Conservation (phyloP, 106 monocot species). For the Ottelia alismoides region DNA sequence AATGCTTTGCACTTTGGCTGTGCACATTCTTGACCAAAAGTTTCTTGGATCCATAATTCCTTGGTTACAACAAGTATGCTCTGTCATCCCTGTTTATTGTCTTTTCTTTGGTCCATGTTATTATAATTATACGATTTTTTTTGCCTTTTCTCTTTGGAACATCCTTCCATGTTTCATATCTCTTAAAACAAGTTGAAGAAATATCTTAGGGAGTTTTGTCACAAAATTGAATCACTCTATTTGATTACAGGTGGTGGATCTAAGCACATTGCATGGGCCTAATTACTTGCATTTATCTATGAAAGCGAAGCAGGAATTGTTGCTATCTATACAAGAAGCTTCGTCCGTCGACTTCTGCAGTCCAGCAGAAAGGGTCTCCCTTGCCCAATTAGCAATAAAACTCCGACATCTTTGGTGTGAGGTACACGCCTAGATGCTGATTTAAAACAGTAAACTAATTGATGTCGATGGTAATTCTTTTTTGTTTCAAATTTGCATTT, state of each 20-base stretch:
- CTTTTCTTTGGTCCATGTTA: no score
- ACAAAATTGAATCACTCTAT: no score
- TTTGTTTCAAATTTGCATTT: no score
- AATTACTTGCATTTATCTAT: slow-evolving; percentile 25
- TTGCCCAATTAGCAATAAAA: slow-evolving; percentile 37
- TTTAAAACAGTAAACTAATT: no score
- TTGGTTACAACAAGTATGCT: slow-evolving; percentile 87
- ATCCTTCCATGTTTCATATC: no score
- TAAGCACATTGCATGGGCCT: slow-evolving; percentile 28
- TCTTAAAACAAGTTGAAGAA: no score
- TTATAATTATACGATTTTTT: background rate
- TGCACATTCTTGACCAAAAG: slow-evolving; percentile 36
- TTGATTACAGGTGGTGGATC: slow-evolving; percentile 44
- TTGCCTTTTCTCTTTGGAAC: background rate
- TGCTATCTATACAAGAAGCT: slow-evolving; percentile 34
- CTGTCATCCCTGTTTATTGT: no score
- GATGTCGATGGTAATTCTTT: no score
- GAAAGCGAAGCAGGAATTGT: slow-evolving; percentile 48
- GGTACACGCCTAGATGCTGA: slow-evolving; percentile 1
- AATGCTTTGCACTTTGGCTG: slow-evolving; percentile 36
- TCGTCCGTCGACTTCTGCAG: slow-evolving; percentile 21
- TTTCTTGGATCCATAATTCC: slow-evolving; percentile 38
- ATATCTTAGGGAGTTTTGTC: no score
- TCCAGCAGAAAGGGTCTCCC: slow-evolving; percentile 22
- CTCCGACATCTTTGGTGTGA: slow-evolving; percentile 42